These are phyloP conservation scores for Zhuliangozyma parablackwelliae DNA, from an alignment of 1,139 yeast species.

Conservation along the genomic window DNA sequence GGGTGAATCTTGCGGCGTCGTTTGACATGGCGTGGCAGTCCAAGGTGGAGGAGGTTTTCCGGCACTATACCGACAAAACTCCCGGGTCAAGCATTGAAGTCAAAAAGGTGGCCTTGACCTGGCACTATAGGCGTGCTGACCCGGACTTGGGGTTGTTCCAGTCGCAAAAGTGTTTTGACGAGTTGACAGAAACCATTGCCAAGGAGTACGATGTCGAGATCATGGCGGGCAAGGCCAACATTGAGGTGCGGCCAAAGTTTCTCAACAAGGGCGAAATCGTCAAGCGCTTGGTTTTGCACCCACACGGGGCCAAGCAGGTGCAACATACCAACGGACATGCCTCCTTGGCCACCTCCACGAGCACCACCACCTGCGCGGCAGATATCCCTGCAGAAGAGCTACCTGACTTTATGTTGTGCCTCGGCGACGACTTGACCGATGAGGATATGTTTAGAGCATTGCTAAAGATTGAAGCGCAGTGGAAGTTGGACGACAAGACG, in stretches of 20 bases:
- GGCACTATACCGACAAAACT: constrained; percentile 74
- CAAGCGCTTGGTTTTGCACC: constrained; percentile 62
- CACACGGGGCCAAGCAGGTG: constrained; percentile 49
- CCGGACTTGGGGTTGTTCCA: constrained; percentile 89
- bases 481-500: constrained; percentile 34
- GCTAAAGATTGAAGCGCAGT: constrained; percentile 51
- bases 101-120: constrained; percentile 90
- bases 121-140: constrained; percentile 96
- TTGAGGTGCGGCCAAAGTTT: constrained; percentile 91
- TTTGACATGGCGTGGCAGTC: constrained; percentile 94
- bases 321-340: constrained; percentile 26
- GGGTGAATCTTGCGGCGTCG: constrained; percentile 82
- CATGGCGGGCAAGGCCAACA: constrained; percentile 89
- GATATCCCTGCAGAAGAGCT: constrained; percentile 40
- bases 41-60: constrained; percentile 70
- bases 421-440: constrained; percentile 95
- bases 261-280: constrained; percentile 97
- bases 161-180: constrained; percentile 68
- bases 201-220: constrained; percentile 81
- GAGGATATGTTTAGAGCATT: constrained; percentile 93
- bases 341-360: too few species aligned
- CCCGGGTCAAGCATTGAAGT: constrained; percentile 86
- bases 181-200: constrained; percentile 58
- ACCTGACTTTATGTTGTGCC: constrained; percentile 82
- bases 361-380: constrained; percentile 11